Conservation (phyloP, 1,284 basidiomycete species). For the Pterulicium gracile region DNA sequence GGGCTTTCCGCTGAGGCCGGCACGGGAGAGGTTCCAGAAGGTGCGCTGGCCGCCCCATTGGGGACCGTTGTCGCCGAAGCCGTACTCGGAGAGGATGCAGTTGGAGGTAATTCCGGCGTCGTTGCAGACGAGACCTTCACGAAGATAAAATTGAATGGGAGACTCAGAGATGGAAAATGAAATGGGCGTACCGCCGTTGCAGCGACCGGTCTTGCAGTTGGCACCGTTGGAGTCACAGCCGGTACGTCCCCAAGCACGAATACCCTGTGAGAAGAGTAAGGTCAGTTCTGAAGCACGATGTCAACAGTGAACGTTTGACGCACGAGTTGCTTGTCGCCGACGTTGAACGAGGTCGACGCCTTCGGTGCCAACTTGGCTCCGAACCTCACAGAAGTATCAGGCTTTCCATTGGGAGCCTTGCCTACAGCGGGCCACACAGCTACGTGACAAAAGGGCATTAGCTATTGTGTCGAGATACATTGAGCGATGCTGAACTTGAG, state of each 20-base stretch:
- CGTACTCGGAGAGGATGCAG: too few species aligned
- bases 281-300: neutral
- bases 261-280: conserved; percentile 7
- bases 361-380: conserved; percentile 1
- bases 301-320: neutral
- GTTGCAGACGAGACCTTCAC: conserved; percentile 9
- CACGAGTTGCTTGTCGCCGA: conserved; percentile 4
- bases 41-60: conserved; percentile 11
- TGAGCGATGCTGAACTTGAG: too few species aligned
- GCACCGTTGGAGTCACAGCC: conserved; percentile 10
- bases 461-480: too few species aligned
- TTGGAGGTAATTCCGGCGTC: conserved; percentile 11
- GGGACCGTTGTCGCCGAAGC: conserved; percentile 10
- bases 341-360: conserved; percentile 2
- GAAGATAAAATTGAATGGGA: too few species aligned
- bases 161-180: too few species aligned
- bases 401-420: conserved; percentile 6
- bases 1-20: conserved; percentile 2
- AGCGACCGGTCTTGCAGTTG: too few species aligned
- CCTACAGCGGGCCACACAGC: conserved; percentile 7
- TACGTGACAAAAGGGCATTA: too few species aligned
- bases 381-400: conserved; percentile 6
- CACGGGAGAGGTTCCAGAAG: conserved; percentile 10
- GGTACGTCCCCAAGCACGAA: conserved; percentile 12
- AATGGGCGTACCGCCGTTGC: too few species aligned